Evolutionary conservation across 371 early-diverging fungal genomes (phyloP), one percentile per base, ranked within the genome.

Genomic region (Mortierella sp.): DNA sequence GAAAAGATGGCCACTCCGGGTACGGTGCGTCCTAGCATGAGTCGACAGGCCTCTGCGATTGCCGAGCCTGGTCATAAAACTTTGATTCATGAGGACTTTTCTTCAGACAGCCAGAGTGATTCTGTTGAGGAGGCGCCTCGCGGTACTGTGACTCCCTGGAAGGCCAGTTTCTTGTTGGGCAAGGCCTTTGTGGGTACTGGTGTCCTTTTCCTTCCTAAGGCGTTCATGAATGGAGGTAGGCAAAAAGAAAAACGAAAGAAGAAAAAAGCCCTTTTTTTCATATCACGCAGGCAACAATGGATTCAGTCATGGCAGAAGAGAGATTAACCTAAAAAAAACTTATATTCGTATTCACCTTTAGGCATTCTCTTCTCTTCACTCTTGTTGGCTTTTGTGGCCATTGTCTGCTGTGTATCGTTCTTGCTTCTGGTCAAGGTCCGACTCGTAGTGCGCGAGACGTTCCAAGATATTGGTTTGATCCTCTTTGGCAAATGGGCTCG

Each of bases 171-270:
- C 73, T 83, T 94, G 86, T 83, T 93, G 29, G 77, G 92, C 60
- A 94, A 94, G 74, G 90, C 92, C 0, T 94, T 93, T 75, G 88
- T 94, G 59, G 94, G 93, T 29, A 92, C 91, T 2, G 93, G 93
- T 57, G 83, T 89, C 29, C 70, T 88, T 19, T 90, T 89, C 68
- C 60, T 88, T 23, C 94, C 94, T n/a, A 89, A 84, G 62, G 90
- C 92, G 57, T 92, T 90, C 73, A 74, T 81, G 62, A 83, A 89
- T 62, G 91, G 91, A 57, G 91, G 71, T 81, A 64, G 52, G 60
- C 4, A 18, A 9, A 37, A 9, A 9, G 37, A 37, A 37, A 37
- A 37, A n/a, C n/a, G n/a, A n/a, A n/a, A n/a, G n/a, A n/a, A n/a
- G n/a, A n/a, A n/a, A n/a, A n/a, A n/a, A n/a, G n/a, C n/a, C n/a